These are phyloP conservation scores for Sclerospora graminicola DNA, from an alignment of 352 stramenopile species.

Conservation along the genomic window DNA sequence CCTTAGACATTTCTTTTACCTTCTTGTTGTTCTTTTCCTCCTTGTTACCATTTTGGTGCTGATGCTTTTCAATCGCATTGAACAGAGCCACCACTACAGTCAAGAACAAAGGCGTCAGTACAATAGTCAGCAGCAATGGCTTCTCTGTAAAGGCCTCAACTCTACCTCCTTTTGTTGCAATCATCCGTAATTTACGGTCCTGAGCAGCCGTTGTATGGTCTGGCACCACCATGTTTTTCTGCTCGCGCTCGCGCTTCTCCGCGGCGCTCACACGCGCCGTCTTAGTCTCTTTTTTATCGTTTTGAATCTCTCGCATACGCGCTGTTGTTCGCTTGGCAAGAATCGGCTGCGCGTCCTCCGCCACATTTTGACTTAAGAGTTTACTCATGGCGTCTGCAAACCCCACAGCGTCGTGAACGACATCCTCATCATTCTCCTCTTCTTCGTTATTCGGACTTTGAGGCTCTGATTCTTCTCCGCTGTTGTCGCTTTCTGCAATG, in stretches of 20 bases:
- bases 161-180: constrained; percentile 76
- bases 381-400: constrained; percentile 85
- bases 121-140: no score
- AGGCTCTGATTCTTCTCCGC: constrained; percentile 16
- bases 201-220: constrained; percentile 42
- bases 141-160: no score
- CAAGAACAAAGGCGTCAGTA: constrained; percentile 1
- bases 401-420: constrained; percentile 53
- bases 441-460: constrained; percentile 15
- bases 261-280: constrained; percentile 51
- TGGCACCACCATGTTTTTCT: constrained; percentile 69
- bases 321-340: constrained; percentile 75
- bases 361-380: constrained; percentile 67
- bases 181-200: constrained; percentile 65
- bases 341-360: constrained; percentile 57
- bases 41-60: constrained; percentile 52
- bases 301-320: constrained; percentile 74
- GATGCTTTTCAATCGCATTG: constrained; percentile 81
- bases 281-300: constrained; percentile 65
- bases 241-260: constrained; percentile 63
- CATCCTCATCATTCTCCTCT: constrained; percentile 20
- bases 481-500: not conserved
- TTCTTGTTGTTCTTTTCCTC: constrained; percentile 65
- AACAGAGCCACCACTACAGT: constrained; percentile 67
- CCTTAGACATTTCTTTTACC: constrained; percentile 80